A percentile compares a stretch with the other conserved stretches of the same genome.
These are phyloP conservation scores for Candida stauntonica DNA, from an alignment of 805 yeast species.

Conservation along the genomic window DNA sequence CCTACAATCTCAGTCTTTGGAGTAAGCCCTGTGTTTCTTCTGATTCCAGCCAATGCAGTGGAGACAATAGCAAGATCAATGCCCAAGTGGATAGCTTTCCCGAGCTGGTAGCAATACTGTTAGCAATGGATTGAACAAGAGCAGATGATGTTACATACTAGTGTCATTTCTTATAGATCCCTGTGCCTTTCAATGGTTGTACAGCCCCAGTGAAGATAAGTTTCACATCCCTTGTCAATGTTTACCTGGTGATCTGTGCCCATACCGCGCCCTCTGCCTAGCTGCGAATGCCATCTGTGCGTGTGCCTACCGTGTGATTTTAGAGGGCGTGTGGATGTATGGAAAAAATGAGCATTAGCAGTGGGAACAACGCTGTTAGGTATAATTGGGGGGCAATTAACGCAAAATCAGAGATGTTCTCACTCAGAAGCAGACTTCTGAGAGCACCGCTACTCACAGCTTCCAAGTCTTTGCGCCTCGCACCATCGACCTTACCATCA, in stretches of 20 bases:
- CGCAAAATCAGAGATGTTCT: too few species aligned
- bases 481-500: background rate
- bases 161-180: background rate
- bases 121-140: background rate
- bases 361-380: background rate
- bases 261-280: background rate
- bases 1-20: conserved; percentile 47
- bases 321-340: background rate
- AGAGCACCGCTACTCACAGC: conserved; percentile 1
- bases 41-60: conserved; percentile 67
- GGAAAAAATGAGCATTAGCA: background rate
- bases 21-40: conserved; percentile 65
- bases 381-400: too few species aligned
- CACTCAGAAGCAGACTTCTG: conserved; percentile 5
- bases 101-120: conserved; percentile 30
- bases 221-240: too few species aligned
- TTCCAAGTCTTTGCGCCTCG: background rate
- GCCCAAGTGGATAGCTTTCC: conserved; percentile 53
- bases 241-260: too few species aligned
- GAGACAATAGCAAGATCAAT: conserved; percentile 60
- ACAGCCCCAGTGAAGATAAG: too few species aligned
- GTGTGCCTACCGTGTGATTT: background rate
- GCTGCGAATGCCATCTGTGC: background rate
- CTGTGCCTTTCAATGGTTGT: too few species aligned
- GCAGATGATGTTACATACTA: too few species aligned